Evolutionary conservation across 2,329 filamentous ascomycete genomes (phyloP).

Genomic region (Domatiomyces catenatus): DNA sequence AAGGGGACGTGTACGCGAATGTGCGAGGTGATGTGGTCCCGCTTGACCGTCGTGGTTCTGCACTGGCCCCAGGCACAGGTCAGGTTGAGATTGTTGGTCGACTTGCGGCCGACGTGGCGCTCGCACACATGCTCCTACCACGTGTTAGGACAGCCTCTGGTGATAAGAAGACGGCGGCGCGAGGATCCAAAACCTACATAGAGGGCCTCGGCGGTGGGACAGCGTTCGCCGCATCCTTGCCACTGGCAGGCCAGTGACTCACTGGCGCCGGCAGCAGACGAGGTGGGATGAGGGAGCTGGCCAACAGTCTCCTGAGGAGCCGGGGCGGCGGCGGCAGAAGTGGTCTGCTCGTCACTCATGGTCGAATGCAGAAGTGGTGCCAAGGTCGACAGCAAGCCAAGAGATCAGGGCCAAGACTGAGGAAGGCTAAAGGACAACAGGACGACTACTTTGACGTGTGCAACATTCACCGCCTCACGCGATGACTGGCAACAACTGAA

Average conservation of each 20-base stretch:
- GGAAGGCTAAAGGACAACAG: neutral
- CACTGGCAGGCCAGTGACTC: conserved; percentile 42
- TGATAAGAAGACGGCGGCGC: neutral
- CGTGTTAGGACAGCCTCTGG: conserved; percentile 5
- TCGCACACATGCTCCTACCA: conserved; percentile 90
- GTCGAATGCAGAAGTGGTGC: neutral
- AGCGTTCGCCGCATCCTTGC: conserved; percentile 46
- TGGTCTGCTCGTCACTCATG: conserved; percentile 5
- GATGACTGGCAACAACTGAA: neutral
- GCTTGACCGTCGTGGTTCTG: conserved; percentile 92
- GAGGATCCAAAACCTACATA: conserved; percentile 35
- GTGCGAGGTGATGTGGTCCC: conserved; percentile 97
- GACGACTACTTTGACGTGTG: neutral
- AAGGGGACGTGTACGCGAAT: conserved; percentile 97
- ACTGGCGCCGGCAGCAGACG: conserved; percentile 14
- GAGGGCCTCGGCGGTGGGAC: conserved; percentile 42
- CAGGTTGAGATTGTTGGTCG: conserved; percentile 94
- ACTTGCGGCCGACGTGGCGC: conserved; percentile 95
- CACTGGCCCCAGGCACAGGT: conserved; percentile 96
- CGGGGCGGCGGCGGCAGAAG: conserved; percentile 3
- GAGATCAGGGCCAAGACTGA: neutral
- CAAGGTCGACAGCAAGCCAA: neutral
- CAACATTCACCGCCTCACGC: neutral
- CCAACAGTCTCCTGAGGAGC: conserved; percentile 10
- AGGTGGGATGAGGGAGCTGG: conserved; percentile 12